Evolutionary conservation across 257 asterid species (phyloP).

Genomic region (Solanum pimpinellifolium): DNA sequence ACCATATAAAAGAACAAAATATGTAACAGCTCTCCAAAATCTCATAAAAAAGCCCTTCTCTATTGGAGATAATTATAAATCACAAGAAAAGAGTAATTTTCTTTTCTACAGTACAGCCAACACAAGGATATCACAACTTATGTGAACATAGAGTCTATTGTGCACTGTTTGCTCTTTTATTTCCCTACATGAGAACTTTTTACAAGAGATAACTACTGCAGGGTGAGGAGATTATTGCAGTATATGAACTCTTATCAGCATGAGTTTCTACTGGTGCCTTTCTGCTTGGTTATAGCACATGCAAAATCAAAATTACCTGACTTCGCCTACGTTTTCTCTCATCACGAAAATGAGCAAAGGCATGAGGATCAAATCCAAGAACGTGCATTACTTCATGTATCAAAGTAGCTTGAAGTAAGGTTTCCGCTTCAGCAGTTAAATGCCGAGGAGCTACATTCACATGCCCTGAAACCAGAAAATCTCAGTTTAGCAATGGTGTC

Average conservation of each 20-base stretch:
- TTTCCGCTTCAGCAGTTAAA: constrained; percentile 96
- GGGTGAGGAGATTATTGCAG: background rate
- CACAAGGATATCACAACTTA: background rate
- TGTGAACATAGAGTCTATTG: background rate
- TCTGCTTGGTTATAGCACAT: background rate
- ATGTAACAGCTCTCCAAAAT: background rate
- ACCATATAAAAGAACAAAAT: background rate
- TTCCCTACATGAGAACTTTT: background rate
- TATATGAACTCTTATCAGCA: background rate
- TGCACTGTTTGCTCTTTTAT: background rate
- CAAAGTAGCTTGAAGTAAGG: constrained; percentile 81
- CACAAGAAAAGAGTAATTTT: background rate
- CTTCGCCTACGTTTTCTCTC: constrained; percentile 82
- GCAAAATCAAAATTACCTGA: constrained; percentile 34
- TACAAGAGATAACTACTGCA: background rate
- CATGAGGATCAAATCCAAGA: constrained; percentile 96
- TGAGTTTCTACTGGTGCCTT: background rate
- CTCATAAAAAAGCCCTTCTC: background rate
- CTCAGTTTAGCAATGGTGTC: background rate
- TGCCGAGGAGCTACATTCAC: constrained; percentile 99
- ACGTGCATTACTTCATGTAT: constrained; percentile 96
- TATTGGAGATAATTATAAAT: background rate
- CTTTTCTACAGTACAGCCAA: background rate
- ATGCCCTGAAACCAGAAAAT: constrained; percentile 48
- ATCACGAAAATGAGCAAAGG: constrained; percentile 91